Percentiles rank a stretch among this genome's conserved stretches.
phyloP scores from a whole-genome alignment of 2,329 filamentous ascomycete species.

The Cercospora brassicicola region DNA sequence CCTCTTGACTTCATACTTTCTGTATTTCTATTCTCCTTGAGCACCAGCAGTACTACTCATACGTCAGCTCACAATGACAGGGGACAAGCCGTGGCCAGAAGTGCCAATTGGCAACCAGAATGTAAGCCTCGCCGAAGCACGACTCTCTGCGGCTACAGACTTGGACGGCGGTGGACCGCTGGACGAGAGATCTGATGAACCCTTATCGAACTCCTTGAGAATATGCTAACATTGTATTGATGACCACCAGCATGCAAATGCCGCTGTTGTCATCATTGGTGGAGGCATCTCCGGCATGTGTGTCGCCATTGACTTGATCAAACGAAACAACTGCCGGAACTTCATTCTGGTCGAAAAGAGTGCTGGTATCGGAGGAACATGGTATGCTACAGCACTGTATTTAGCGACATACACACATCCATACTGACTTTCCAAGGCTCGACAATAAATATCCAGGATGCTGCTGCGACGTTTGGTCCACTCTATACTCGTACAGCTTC shows the following conservation, averaged over 20 bases:
- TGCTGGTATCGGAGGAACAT: slow-evolving; percentile 55
- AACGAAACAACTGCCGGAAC: slow-evolving; percentile 53
- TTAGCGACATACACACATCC: neutral
- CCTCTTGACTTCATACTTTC: neutral
- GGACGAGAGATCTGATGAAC: neutral
- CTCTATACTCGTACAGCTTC: slow-evolving; percentile 62
- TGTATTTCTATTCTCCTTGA: neutral
- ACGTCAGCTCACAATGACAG: slow-evolving; percentile 34
- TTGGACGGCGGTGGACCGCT: neutral
- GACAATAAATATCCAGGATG: slow-evolving; percentile 59
- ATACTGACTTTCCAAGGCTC: slow-evolving; percentile 22
- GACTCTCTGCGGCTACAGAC: neutral
- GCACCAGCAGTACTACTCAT: neutral
- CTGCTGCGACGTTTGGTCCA: slow-evolving; percentile 49
- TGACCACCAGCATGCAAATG: slow-evolving; percentile 44
- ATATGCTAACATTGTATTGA: neutral
- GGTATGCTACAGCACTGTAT: slow-evolving; percentile 35
- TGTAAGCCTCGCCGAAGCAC: neutral
- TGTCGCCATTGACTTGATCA: slow-evolving; percentile 59
- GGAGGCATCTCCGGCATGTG: slow-evolving; percentile 52
- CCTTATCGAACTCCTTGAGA: no score
- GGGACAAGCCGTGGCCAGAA: slow-evolving; percentile 48
- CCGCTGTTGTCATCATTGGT: slow-evolving; percentile 59
- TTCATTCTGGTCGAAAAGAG: slow-evolving; percentile 60
- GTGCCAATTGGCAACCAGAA: slow-evolving; percentile 52